Conservation (phyloP, 2,329 filamentous ascomycete genomes). For the Podosphaera leucotricha region DNA sequence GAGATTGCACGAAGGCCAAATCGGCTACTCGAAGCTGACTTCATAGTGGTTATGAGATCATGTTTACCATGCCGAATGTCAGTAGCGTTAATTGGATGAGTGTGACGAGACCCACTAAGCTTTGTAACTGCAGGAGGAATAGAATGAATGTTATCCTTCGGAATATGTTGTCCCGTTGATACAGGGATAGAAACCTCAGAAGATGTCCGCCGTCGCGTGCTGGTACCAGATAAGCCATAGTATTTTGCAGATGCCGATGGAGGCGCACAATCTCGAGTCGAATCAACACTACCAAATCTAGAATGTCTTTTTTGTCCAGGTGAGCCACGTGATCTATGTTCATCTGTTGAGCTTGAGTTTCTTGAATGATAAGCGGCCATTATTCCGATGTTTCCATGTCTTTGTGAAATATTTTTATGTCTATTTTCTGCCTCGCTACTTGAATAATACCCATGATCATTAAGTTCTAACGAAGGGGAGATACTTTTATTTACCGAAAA, state of each 20-base stretch:
- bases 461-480: slow-evolving; percentile 20
- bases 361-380: slow-evolving; percentile 32
- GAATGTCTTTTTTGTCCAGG: slow-evolving; percentile 49
- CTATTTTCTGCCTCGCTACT: slow-evolving; percentile 62
- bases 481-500: slow-evolving; percentile 9
- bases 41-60: slow-evolving; percentile 29
- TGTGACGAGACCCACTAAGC: slow-evolving; percentile 21
- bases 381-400: slow-evolving; percentile 39
- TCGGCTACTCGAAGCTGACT: slow-evolving; percentile 24
- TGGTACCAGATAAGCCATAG: slow-evolving; percentile 25
- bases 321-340: slow-evolving; percentile 42
- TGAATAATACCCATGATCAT: slow-evolving; percentile 79
- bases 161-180: slow-evolving; percentile 36
- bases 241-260: slow-evolving; percentile 50
- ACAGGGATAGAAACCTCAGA: slow-evolving; percentile 30
- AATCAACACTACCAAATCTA: slow-evolving; percentile 57
- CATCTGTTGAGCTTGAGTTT: slow-evolving; percentile 55
- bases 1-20: slow-evolving; percentile 68
- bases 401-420: slow-evolving; percentile 58
- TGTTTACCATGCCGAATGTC: slow-evolving; percentile 20
- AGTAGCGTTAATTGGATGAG: slow-evolving; percentile 17
- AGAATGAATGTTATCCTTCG: slow-evolving; percentile 27
- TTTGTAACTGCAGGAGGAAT: slow-evolving; percentile 33
- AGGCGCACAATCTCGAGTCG: slow-evolving; percentile 34
- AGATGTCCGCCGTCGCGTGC: slow-evolving; percentile 16